A percentile compares a stretch with the other conserved stretches of the same genome.
Evolutionary conservation across 1,139 yeast genomes (phyloP).

Genomic region (Pichia kudriavzevii): DNA sequence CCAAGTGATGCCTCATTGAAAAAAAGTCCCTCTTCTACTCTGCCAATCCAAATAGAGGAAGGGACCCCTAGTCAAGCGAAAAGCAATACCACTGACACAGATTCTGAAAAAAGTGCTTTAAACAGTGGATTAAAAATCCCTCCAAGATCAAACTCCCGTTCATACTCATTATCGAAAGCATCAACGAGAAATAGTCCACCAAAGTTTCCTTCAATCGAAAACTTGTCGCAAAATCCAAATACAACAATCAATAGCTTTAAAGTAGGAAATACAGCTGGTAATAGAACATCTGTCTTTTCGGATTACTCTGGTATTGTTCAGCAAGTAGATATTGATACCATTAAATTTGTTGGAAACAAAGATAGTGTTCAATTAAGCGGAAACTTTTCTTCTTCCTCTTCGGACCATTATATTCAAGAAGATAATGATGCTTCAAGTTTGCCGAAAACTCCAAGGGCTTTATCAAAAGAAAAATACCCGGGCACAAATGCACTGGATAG

Average conservation of each 20-base stretch:
- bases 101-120: too few species aligned
- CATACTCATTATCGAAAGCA: too few species aligned
- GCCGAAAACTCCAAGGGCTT: constrained; percentile 56
- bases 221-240: background rate
- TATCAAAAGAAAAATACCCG: constrained; percentile 43
- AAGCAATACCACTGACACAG: too few species aligned
- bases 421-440: background rate
- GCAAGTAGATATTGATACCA: constrained; percentile 34
- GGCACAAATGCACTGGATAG: constrained; percentile 21
- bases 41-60: too few species aligned
- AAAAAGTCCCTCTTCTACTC: too few species aligned
- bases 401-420: constrained; percentile 3
- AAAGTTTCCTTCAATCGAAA: constrained; percentile 2
- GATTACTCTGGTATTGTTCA: constrained; percentile 41
- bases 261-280: constrained; percentile 18
- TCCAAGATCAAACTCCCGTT: too few species aligned
- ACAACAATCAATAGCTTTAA: too few species aligned
- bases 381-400: constrained; percentile 5
- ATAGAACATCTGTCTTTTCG: constrained; percentile 35
- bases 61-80: too few species aligned
- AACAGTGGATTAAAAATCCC: too few species aligned
- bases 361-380: constrained; percentile 12
- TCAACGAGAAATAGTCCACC: too few species aligned
- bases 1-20: too few species aligned
- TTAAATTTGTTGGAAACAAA: constrained; percentile 33